Base-by-base conservation (phyloP, 768 basidiomycete species). In the Pleurotus eryngii region DNA sequence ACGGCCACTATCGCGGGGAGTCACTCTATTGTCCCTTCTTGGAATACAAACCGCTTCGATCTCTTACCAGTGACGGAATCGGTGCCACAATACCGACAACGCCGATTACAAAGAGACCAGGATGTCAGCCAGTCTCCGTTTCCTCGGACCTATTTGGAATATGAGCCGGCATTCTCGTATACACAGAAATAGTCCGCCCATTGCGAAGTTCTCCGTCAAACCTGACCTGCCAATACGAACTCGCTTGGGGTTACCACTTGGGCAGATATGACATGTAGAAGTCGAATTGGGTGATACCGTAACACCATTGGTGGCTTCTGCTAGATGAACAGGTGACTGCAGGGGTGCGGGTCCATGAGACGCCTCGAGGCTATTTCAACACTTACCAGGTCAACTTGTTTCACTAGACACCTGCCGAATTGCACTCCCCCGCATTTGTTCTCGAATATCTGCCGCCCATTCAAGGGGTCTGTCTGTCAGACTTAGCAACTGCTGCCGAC, bases 191-290 rank as follows among this genome's bases (percentile, higher is more conserved):
- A 15, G 14, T 18, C 46, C 17, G 17, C 22, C 14, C 46, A 18
- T 14, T 27, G n/a, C 22, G 20, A 35, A 54, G 37, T 42, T 54
- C 51, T 15, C 51, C 51, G 51, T 24, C 51, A 54, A 54, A 54
- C 51, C 51, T 54, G 51, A 54, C 18, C n/a, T 24, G 24, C 30
- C 11, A 50, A 35, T 45, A 45, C 42, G 42, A 45, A 45, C 42
- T 22, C 42, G 20, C 42, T 45, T 45, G 42, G 42, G 42, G 42
- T 22, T 40, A 11, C n/a, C 35, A 22, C 51, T 54, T 17, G 39
- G 51, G n/a, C 15, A 17, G 22, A n/a, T 37, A 40, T 39, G 20
- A 11, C 37, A 24, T 37, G 51, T 39, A 17, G 38, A 50, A 54
- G 15, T 42, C 24, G 51, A 37, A 3, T 9, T 35, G 30, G 30